Evolutionary conservation across 2,329 filamentous ascomycete species (phyloP).

Genomic region (Talaromyces islandicus): DNA sequence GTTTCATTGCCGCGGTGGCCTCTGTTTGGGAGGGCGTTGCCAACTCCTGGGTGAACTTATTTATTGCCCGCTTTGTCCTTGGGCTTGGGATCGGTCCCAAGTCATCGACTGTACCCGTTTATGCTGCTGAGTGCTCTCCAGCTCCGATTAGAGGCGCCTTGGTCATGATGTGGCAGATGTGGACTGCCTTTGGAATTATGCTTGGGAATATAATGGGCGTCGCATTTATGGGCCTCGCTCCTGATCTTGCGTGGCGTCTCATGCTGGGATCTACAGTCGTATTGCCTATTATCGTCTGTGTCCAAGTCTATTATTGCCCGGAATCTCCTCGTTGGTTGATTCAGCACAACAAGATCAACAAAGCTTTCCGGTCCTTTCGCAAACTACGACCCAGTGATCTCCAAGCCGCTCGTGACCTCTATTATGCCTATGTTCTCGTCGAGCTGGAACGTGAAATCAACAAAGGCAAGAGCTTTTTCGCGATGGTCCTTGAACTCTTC

Average conservation of each 20-base stretch:
- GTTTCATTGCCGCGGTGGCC: slow-evolving; percentile 35
- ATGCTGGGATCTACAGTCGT: slow-evolving; percentile 65
- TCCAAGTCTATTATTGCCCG: slow-evolving; percentile 61
- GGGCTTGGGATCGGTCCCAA: slow-evolving; percentile 39
- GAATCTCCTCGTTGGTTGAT: slow-evolving; percentile 49
- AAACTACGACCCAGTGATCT: slow-evolving; percentile 45
- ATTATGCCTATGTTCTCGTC: slow-evolving; percentile 55
- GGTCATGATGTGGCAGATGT: slow-evolving; percentile 51
- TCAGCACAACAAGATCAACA: slow-evolving; percentile 38
- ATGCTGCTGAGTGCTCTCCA: slow-evolving; percentile 44
- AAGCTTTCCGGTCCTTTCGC: slow-evolving; percentile 46
- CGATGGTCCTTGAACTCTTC: slow-evolving; percentile 53
- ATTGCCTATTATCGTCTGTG: slow-evolving; percentile 52
- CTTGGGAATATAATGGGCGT: slow-evolving; percentile 46
- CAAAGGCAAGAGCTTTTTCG: slow-evolving; percentile 46
- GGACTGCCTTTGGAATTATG: slow-evolving; percentile 42
- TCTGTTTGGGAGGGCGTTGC: slow-evolving; percentile 39
- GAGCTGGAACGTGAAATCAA: slow-evolving; percentile 53
- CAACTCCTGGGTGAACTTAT: slow-evolving; percentile 38
- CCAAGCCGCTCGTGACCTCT: slow-evolving; percentile 52
- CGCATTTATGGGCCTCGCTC: slow-evolving; percentile 35
- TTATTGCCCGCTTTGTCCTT: slow-evolving; percentile 37
- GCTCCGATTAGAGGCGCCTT: slow-evolving; percentile 45
- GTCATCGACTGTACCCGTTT: slow-evolving; percentile 42
- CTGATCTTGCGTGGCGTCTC: slow-evolving; percentile 59